Evolutionary conservation across 768 basidiomycete species (phyloP).

Genomic region (Boletus tylopilopsis): DNA sequence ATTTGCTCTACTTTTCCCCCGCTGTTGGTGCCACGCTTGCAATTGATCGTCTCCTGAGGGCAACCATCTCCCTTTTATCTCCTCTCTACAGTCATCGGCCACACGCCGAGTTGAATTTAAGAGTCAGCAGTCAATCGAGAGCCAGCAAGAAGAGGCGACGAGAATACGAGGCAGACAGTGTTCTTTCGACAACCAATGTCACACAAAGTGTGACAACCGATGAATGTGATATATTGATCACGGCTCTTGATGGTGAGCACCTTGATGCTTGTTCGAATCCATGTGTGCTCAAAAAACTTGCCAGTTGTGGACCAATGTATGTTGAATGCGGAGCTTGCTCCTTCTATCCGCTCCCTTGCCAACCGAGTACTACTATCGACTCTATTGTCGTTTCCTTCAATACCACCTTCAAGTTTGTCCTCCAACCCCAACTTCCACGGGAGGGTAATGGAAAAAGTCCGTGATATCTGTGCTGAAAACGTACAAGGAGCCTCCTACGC

Average conservation of each 20-base stretch:
- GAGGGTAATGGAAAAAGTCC: constrained; percentile 43
- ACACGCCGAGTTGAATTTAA: constrained; percentile 26
- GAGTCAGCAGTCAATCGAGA: constrained; percentile 31
- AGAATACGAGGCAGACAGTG: constrained; percentile 72
- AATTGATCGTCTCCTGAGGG: constrained; percentile 51
- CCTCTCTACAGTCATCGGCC: constrained; percentile 42
- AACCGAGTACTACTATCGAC: constrained; percentile 56
- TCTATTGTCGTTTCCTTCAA: constrained; percentile 52
- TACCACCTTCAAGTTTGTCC: constrained; percentile 53
- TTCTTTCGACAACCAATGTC: constrained; percentile 49
- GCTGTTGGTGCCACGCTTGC: constrained; percentile 46
- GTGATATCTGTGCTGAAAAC: constrained; percentile 44
- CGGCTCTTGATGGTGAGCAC: constrained; percentile 56
- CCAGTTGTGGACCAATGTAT: constrained; percentile 51
- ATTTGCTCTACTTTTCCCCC: constrained; percentile 42
- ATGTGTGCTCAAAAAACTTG: constrained; percentile 4
- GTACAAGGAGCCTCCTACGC: constrained; percentile 51
- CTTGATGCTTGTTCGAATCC: not conserved
- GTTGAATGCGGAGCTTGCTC: constrained; percentile 46
- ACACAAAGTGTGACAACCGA: constrained; percentile 46
- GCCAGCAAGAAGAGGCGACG: constrained; percentile 68
- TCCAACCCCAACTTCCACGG: constrained; percentile 47
- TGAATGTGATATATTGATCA: constrained; percentile 51
- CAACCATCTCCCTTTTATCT: constrained; percentile 47
- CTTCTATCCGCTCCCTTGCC: constrained; percentile 55